Percentiles rank a stretch among this genome's conserved stretches.
Conservation (phyloP, 2,329 filamentous ascomycete genomes). For the Dryadomyces quercus-mongolicae region DNA sequence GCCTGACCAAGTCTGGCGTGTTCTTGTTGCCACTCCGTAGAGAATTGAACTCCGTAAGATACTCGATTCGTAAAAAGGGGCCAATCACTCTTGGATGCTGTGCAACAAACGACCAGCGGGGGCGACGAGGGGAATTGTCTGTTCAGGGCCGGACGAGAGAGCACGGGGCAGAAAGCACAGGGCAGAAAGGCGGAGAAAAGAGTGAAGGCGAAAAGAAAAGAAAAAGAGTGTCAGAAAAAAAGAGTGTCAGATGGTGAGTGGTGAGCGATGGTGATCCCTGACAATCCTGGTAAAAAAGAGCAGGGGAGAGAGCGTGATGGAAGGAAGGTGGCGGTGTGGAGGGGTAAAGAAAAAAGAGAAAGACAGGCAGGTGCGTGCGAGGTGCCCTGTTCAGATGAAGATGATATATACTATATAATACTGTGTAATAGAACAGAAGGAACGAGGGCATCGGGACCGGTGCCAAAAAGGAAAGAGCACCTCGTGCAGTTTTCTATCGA, state of each 20-base stretch:
- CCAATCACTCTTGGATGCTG: too few species aligned
- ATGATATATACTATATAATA: too few species aligned
- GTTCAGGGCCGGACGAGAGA: not conserved
- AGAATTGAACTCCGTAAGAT: too few species aligned
- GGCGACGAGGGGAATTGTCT: too few species aligned
- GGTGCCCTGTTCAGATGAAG: too few species aligned
- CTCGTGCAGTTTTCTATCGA: conserved; percentile 6
- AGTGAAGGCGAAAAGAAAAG: not conserved
- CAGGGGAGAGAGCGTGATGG: not conserved
- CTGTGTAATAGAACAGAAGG: too few species aligned
- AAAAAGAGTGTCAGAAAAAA: not conserved
- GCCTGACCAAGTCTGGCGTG: too few species aligned
- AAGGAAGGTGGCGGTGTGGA: not conserved
- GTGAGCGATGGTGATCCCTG: not conserved
- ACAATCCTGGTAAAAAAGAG: not conserved
- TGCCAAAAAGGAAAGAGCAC: not conserved
- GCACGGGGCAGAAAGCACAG: not conserved
- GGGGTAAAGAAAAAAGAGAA: not conserved
- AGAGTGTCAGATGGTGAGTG: not conserved
- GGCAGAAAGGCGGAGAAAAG: not conserved
- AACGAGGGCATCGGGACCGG: not conserved
- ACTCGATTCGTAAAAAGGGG: too few species aligned
- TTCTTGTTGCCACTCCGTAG: too few species aligned
- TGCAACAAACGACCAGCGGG: too few species aligned
- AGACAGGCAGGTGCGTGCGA: not conserved